Base-by-base conservation (phyloP, 2,329 filamentous ascomycete genomes). In the Colletotrichum camelliae region DNA sequence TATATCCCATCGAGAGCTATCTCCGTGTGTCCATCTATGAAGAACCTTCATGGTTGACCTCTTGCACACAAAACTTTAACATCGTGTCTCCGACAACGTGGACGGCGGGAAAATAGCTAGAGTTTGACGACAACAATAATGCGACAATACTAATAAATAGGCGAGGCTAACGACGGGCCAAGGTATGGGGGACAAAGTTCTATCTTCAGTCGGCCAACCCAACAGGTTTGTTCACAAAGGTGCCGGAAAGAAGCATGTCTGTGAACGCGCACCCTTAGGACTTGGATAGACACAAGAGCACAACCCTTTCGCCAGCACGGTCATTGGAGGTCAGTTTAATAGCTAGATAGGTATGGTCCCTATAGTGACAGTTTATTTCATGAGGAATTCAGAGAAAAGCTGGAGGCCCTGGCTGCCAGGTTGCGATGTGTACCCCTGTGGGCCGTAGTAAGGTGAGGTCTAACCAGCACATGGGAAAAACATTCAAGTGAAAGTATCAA, bases 371-470 rank as follows among this genome's bases (percentile, higher is more conserved):
- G 10, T 48, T 12, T n/a, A 10, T 21, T 6, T 13, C 16, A 13
- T 21, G 43, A 48, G 10, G 18, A 6, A 48, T 13, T 4, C 10
- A 21, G 12, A 12, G 10, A 13, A 48, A n/a, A 13, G 10, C 43
- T 13, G 43, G 43, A n/a, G 43, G n/a, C 18, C 10, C 18, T 31
- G 31, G 7, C 31, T 33, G 31, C 3, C 31, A 48, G 1, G 39
- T 48, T 18, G 1, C 39, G 39, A 48, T 1, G 39, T n/a, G 39
- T n/a, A n/a, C 39, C 1, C 18, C 0, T n/a, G n/a, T 43, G n/a
- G 43, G n/a, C 43, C 12, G 6, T 13, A 21, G n/a, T 13, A 52
- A 3, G 33, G 33, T 6, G n/a, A 52, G 43, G 3, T 21, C 43
- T 21, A 13, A 21, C 6, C 2, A 13, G 18, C n/a, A 21, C 43